Evolutionary conservation across 208 protist species (phyloP), one percentile per base, ranked within the genome.

Genomic region (Leishmania tarentolae): DNA sequence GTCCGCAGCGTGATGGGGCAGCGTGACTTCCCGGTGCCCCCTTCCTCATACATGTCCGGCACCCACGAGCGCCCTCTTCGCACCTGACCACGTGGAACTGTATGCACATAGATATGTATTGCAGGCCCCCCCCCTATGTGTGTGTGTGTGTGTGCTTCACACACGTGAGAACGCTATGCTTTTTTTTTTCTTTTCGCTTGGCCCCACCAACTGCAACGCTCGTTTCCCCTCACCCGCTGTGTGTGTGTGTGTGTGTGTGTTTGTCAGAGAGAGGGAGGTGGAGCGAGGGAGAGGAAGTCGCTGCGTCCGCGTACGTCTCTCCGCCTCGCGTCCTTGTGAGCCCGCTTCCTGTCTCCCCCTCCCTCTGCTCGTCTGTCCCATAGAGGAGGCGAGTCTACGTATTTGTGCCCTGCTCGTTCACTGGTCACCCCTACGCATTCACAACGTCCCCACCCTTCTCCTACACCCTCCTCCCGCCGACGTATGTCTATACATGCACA

Each of bases 61-160:
- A 69, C 28, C 35, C 57, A 79, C 46, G 47, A 40, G 46, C 57
- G n/a, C 15, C 37, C 24, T 31, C 56, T n/a, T 61, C 56, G 19
- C 56, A 11, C 56, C 56, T 21, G 9, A 19, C 56, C 56, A 61
- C 24, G 15, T 61, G 7, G 28, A 61, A 7, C 24, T 35, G 59
- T 65, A 81, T 69, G 15, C 59, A 78, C 28, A 19, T n/a, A n/a
- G n/a, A n/a, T 77, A 82, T 70, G 68, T 75, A 78, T 70, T 19
- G 1, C 42, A 40, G 76, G 47, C 17, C 24, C 35, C 50, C 71
- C 53, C n/a, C n/a, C n/a, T n/a, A n/a, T n/a, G n/a, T n/a, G n/a
- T n/a, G n/a, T n/a, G n/a, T n/a, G n/a, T n/a, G n/a, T 71, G 37
- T 21, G 19, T n/a, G 59, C 52, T 17, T 71, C 50, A 52, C 37